phyloP scores from a whole-genome alignment of 2,329 filamentous ascomycete species.

The Calonectria hongkongensis region DNA sequence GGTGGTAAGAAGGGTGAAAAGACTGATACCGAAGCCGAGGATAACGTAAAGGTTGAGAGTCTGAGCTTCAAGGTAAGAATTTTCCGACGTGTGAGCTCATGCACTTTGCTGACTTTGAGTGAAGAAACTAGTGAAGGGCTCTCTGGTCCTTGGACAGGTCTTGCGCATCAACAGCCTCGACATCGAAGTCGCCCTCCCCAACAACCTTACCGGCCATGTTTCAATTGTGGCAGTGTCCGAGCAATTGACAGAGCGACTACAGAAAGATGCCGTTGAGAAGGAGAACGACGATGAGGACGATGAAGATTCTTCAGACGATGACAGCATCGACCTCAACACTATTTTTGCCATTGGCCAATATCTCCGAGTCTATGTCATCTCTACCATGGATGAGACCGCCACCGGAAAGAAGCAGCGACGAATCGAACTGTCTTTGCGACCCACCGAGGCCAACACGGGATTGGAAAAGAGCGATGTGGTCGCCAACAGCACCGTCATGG shows the following conservation, averaged over 20 bases:
- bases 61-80: conserved; percentile 87
- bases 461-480: conserved; percentile 84
- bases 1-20: conserved; percentile 72
- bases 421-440: conserved; percentile 91
- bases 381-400: conserved; percentile 81
- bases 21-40: conserved; percentile 64
- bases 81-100: conserved; percentile 12
- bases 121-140: conserved; percentile 88
- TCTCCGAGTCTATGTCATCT: conserved; percentile 87
- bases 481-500: conserved; percentile 86
- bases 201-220: conserved; percentile 93
- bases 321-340: conserved; percentile 81
- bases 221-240: conserved; percentile 95
- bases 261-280: conserved; percentile 75
- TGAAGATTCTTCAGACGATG: conserved; percentile 66
- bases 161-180: conserved; percentile 87
- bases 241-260: conserved; percentile 83
- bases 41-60: conserved; percentile 85
- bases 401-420: conserved; percentile 82
- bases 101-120: conserved; percentile 49
- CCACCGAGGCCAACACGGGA: conserved; percentile 85
- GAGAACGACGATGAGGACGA: conserved; percentile 75
- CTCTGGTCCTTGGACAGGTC: conserved; percentile 90
- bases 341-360: conserved; percentile 92
- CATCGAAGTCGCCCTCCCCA: conserved; percentile 88